Evolutionary conservation across 176 grass and related monocot genomes (phyloP), one percentile per base, ranked within the genome.

Genomic region (Lolium multiflorum): DNA sequence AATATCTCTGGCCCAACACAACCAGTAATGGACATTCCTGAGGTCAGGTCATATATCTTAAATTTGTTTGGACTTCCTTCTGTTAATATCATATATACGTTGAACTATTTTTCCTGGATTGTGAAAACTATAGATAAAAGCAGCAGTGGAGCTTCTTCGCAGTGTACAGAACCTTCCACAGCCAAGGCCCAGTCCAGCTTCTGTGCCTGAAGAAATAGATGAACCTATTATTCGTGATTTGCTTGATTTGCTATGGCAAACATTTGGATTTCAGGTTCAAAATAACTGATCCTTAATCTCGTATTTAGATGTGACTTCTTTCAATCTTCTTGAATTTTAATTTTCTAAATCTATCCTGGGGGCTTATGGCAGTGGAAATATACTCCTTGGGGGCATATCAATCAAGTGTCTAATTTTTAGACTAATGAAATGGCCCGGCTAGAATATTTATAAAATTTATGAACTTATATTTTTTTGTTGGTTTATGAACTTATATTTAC

Each of bases 181-280:
- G 1, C 16, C 91, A 50, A 88, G 22, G 63, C 84, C 44, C 39
- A 71, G 89, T 69, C 50, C 35, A 73, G 74, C 17, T 56, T 20
- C n/a, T 43, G n/a, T 52, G 47, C 0, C 82, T 51, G 57, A 49
- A 2, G 11, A 25, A n/a, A 26, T 9, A 2, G 1, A 49, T 14
- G 7, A 0, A 49, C 71, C 11, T 49, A 3, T 24, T 25, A 12
- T 49, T 44, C 8, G 11, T 71, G 95, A 98, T 92, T 95, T 98
- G 85, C 87, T 98, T 63, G 95, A 95, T 61, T 98, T 93, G 95
- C 93, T 98, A 37, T 87, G 93, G 50, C 71, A 82, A 46, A 66
- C 79, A 81, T 98, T 98, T 85, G 91, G 93, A 56, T 98, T 98
- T 88, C 95, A 98, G 91, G 95, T 98, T 73, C 47, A 82, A 43